Percentiles rank a stretch among this genome's conserved stretches.
phyloP scores from a whole-genome alignment of 345 rosid species.

The Salix dunnii region DNA sequence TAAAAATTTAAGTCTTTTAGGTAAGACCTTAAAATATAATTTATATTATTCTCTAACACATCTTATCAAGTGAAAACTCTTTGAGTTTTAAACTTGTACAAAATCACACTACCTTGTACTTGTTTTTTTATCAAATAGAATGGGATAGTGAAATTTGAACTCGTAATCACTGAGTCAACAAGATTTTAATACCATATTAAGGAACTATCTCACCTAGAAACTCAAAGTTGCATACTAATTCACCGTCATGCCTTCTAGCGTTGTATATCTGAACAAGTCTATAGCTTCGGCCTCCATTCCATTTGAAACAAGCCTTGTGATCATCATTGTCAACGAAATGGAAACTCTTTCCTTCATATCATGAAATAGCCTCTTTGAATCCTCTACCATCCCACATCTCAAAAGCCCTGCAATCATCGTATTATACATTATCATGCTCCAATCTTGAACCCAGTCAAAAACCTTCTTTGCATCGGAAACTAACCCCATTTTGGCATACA shows the following conservation, averaged over 20 bases:
- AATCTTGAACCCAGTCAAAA: slow-evolving; percentile 46
- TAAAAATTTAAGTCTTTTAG: too few species aligned
- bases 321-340: slow-evolving; percentile 83
- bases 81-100: too few species aligned
- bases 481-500: slow-evolving; percentile 69
- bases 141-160: too few species aligned
- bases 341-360: slow-evolving; percentile 71
- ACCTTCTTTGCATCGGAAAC: slow-evolving; percentile 56
- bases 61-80: too few species aligned
- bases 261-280: slow-evolving; percentile 62
- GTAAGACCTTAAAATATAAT: too few species aligned
- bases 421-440: slow-evolving; percentile 65
- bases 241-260: slow-evolving; percentile 50
- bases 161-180: too few species aligned
- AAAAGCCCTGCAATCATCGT: slow-evolving; percentile 70
- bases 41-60: too few species aligned
- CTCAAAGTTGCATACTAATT: slow-evolving; percentile 94
- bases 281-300: slow-evolving; percentile 64
- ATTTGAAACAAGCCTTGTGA: slow-evolving; percentile 72
- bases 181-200: too few species aligned
- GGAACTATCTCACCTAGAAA: too few species aligned
- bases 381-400: slow-evolving; percentile 60
- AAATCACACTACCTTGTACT: too few species aligned
- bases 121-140: too few species aligned
- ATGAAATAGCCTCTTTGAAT: slow-evolving; percentile 49